phyloP scores from a whole-genome alignment of 75 land plant species.

The Selaginella moellendorffii region DNA sequence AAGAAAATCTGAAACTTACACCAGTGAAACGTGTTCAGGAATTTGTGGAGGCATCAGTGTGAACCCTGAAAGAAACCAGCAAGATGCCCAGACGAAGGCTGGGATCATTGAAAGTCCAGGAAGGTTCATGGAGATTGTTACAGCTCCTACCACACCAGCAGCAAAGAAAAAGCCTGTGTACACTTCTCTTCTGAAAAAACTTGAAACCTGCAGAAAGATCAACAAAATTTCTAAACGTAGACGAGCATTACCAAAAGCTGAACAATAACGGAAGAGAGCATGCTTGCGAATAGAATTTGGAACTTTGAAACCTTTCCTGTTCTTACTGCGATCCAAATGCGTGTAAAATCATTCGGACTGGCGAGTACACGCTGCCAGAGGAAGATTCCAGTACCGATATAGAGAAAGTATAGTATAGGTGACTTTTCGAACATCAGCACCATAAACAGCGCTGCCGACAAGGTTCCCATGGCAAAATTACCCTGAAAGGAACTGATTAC shows the following conservation, averaged over 20 bases:
- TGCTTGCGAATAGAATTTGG: conserved; percentile 23
- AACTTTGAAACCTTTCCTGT: conserved; percentile 16
- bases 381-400: conserved; percentile 50
- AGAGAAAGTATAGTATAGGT: conserved; percentile 75
- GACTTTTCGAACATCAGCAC: conserved; percentile 49
- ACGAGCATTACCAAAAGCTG: conserved; percentile 71
- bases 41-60: conserved; percentile 90
- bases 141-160: conserved; percentile 52
- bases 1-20: conserved; percentile 36
- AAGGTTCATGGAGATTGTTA: conserved; percentile 23
- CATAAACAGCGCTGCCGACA: conserved; percentile 37
- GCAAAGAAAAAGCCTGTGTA: conserved; percentile 68
- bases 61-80: conserved; percentile 79
- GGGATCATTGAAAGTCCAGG: conserved; percentile 43
- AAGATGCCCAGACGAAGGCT: conserved; percentile 49
- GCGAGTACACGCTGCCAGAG: conserved; percentile 61
- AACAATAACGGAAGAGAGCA: conserved; percentile 43
- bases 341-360: conserved; percentile 30
- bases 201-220: conserved; percentile 52
- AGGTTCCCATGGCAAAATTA: conserved; percentile 36
- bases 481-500: conserved; percentile 34
- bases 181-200: conserved; percentile 69
- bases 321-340: conserved; percentile 32
- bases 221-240: background rate
- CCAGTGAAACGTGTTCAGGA: conserved; percentile 58